Percentiles rank a stretch among this genome's conserved stretches.
Conservation (phyloP, 169 alveolate genomes). For the Eimeria tenella region DNA sequence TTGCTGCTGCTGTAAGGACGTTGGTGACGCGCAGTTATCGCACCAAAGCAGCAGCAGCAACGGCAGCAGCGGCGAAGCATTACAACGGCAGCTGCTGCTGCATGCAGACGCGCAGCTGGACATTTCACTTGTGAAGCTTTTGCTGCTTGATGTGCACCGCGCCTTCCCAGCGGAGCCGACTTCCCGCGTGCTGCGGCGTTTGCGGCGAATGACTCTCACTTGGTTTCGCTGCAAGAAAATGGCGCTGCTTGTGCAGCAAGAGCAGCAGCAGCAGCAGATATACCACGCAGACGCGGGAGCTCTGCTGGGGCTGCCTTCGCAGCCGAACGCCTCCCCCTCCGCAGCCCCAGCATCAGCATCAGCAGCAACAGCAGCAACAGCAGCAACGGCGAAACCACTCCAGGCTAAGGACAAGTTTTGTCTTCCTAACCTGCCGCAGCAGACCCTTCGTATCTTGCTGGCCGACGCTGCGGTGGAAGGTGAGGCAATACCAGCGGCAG, state of each 20-base stretch:
- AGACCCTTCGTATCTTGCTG: slow-evolving; percentile 7
- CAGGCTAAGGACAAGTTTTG: neutral
- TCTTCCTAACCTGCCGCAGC: neutral
- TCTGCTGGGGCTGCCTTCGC: neutral
- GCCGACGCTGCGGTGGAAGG: slow-evolving; percentile 32
- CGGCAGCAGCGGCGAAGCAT: neutral
- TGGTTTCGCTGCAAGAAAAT: slow-evolving; percentile 42
- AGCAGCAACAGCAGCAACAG: neutral
- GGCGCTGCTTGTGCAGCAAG: slow-evolving; percentile 3
- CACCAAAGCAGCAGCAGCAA: neutral
- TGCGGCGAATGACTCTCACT: slow-evolving; percentile 8
- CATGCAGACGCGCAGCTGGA: neutral
- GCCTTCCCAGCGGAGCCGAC: slow-evolving; percentile 26
- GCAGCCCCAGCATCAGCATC: neutral
- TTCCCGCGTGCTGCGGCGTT: slow-evolving; percentile 23
- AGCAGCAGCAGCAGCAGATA: slow-evolving; percentile 7
- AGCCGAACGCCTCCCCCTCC: neutral
- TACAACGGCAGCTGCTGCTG: slow-evolving; percentile 32
- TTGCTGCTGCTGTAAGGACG: slow-evolving; percentile 29
- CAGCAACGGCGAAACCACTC: neutral
- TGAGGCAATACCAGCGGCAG: neutral
- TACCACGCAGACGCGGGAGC: neutral
- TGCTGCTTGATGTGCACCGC: slow-evolving; percentile 49
- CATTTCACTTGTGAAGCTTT: neutral
- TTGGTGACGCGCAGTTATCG: neutral